Evolutionary conservation across 1,284 basidiomycete species (phyloP).

Genomic region (Pseudozyma thailandica): DNA sequence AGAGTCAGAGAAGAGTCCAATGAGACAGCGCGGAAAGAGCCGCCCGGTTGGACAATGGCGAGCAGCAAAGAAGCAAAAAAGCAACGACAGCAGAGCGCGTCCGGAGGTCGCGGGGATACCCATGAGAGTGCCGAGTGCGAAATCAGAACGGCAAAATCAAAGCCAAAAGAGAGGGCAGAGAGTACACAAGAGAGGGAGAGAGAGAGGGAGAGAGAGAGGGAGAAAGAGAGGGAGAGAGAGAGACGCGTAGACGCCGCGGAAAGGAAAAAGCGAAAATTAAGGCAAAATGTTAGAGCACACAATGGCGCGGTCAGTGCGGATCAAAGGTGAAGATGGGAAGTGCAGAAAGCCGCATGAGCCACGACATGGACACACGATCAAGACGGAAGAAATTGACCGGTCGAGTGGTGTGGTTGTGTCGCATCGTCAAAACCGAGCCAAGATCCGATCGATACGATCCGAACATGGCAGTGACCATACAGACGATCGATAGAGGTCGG

Average conservation of each 20-base stretch:
- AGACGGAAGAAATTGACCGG: not conserved
- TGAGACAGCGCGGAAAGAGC: constrained; percentile 32
- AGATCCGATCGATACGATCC: not conserved
- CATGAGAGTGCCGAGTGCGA: not conserved
- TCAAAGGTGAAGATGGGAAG: not conserved
- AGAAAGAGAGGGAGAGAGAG: not conserved
- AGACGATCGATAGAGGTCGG: not conserved
- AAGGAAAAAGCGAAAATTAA: not conserved
- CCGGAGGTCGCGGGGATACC: constrained; percentile 39
- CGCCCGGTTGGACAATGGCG: not conserved
- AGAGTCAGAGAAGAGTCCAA: too few relatives aligned
- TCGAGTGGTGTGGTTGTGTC: too few relatives aligned
- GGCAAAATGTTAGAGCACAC: constrained; percentile 19
- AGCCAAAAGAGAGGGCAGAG: too few relatives aligned
- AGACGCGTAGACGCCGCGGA: constrained; percentile 2
- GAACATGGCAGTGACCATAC: not conserved
- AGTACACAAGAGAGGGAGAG: not conserved
- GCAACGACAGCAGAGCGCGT: constrained; percentile 8
- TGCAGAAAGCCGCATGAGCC: constrained; percentile 8
- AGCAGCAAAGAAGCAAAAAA: not conserved
- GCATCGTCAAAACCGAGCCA: too few relatives aligned
- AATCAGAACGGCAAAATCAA: constrained; percentile 1
- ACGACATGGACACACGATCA: not conserved
- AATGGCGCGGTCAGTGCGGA: not conserved
- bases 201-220: not conserved